A percentile compares a stretch with the other conserved stretches of the same genome.
These are phyloP conservation scores for Xenoacremonium recifei DNA, from an alignment of 2,329 filamentous ascomycete species.

Conservation along the genomic window DNA sequence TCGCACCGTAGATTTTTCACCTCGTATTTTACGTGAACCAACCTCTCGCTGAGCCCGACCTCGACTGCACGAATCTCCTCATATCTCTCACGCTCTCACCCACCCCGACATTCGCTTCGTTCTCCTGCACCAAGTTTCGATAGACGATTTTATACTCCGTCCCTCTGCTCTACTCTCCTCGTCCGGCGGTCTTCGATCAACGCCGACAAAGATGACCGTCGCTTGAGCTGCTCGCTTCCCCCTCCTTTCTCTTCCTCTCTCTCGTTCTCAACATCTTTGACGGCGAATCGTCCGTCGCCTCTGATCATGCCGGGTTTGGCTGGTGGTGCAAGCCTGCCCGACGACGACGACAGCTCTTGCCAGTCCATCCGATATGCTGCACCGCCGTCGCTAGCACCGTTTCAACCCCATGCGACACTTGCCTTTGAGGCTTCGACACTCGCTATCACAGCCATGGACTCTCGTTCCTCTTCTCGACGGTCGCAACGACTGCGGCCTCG, in stretches of 20 bases:
- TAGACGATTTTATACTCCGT: no score
- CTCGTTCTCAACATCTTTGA: slow-evolving; percentile 14
- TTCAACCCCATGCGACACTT: slow-evolving; percentile 13
- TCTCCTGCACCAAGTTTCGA: no score
- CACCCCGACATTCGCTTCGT: no score
- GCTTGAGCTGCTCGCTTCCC: slow-evolving; percentile 11
- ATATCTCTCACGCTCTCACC: no score
- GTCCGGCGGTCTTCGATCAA: no score
- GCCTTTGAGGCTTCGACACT: slow-evolving; percentile 18
- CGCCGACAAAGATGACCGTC: slow-evolving; percentile 22
- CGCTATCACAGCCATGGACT: slow-evolving; percentile 9
- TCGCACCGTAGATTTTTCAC: no score
- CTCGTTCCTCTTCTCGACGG: background rate
- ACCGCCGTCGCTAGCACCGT: slow-evolving; percentile 17
- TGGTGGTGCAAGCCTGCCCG: slow-evolving; percentile 16
- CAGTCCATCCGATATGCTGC: slow-evolving; percentile 21
- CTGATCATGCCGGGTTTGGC: slow-evolving; percentile 23
- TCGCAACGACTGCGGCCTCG: background rate
- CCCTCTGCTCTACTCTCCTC: no score
- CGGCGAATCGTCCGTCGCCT: slow-evolving; percentile 9
- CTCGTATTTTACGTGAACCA: no score
- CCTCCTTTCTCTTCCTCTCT: background rate
- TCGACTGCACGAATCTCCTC: no score
- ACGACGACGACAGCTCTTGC: slow-evolving; percentile 18
- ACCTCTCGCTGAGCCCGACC: no score